Conservation (phyloP, 148 eudicot genomes). For the Rheum nobile region DNA sequence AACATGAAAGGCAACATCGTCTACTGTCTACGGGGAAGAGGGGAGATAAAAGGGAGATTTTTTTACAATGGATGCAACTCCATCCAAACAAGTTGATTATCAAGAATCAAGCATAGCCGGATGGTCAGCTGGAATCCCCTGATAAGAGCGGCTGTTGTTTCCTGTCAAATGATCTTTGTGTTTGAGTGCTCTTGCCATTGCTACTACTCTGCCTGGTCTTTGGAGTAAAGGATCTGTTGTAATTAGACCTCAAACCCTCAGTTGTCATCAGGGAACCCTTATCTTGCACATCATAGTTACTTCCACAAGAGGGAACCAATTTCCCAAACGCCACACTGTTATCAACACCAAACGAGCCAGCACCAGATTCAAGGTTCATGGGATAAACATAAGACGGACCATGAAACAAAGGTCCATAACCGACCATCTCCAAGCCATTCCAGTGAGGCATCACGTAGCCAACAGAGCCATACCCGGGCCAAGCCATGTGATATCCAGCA, state of each 20-base stretch:
- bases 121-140: not conserved
- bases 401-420: conserved; percentile 28
- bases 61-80: conserved; percentile 1
- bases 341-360: not conserved
- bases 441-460: conserved; percentile 49
- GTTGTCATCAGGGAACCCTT: not conserved
- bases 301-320: not conserved
- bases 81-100: not conserved
- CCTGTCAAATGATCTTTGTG: not conserved
- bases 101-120: not conserved
- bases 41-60: not conserved
- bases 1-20: not conserved
- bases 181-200: not conserved
- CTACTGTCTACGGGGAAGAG: not conserved
- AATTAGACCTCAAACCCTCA: not conserved
- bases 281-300: not conserved
- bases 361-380: conserved; percentile 19
- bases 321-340: not conserved
- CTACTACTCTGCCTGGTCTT: not conserved
- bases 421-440: conserved; percentile 25
- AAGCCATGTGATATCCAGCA: conserved; percentile 23
- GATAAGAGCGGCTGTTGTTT: not conserved
- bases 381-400: conserved; percentile 30
- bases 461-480: conserved; percentile 28
- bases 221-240: not conserved